Evolutionary conservation across 2,329 filamentous ascomycete genomes (phyloP), one percentile per base, ranked within the genome.

Genomic region (Chaetomium olivaceum): DNA sequence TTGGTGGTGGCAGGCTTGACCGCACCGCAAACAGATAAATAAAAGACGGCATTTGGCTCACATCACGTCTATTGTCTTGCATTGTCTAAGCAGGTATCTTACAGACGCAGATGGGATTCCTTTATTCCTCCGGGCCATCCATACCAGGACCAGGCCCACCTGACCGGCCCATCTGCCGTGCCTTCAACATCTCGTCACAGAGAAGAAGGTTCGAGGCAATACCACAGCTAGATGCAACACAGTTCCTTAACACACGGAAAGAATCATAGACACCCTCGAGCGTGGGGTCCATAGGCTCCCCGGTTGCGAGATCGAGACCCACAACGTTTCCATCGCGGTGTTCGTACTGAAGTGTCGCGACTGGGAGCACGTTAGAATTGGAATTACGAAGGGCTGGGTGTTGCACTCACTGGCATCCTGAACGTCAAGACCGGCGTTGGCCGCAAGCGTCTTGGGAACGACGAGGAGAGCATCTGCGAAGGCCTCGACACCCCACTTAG

Each of bases 141-240:
- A 88, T 88, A 66, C 86, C 87, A 4, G 86, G 85, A 7, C 87
- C 87, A 2, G 87, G 87, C 25, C 85, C 86, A 48, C 80, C 83
- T 78, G 82, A 79, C 75, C 87, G 82, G 58, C 85, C 90, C 95
- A 99, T 99, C 82, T 99, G 94, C 77, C 95, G 87, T 68, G 95
- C 95, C 85, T 99, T 99, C 74, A 99, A 83, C 82, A 99, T 85
- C 84, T 99, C 95, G 75, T 99, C 95, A 75, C 95, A 99, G 58
- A 99, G 85, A 71, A 99, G 82, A 70, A 99, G 83, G 81, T 99
- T 99, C 11, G 92, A 94, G 6, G 95, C 94, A 75, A 99, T 99
- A 69, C 95, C 92, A 29, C 94, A 91, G 78, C 93, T 95, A 39
- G 93, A 97, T 3, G 95, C 93, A 69, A 99, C 88, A 77, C 90